Conservation (phyloP, 2,329 filamentous ascomycete species). For the Fusarium sublunatum region DNA sequence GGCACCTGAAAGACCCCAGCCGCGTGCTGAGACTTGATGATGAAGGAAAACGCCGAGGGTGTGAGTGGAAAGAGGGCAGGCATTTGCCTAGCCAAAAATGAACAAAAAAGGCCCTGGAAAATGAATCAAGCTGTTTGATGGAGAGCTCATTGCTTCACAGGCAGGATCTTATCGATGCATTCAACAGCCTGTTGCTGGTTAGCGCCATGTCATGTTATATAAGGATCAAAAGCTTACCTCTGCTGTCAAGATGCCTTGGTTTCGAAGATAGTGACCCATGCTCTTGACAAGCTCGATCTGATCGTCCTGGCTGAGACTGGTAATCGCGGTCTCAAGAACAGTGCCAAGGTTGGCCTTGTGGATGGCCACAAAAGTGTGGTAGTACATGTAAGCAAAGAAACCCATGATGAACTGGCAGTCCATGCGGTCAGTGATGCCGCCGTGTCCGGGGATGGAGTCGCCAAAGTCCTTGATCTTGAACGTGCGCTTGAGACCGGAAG, state of each 20-base stretch:
- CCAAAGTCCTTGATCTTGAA: slow-evolving; percentile 99
- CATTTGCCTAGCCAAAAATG: slow-evolving; percentile 25
- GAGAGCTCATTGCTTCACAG: slow-evolving; percentile 38
- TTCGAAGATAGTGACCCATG: slow-evolving; percentile 72
- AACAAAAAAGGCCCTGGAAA: slow-evolving; percentile 29
- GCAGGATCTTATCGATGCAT: slow-evolving; percentile 44
- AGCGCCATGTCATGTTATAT: neutral
- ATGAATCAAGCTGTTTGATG: slow-evolving; percentile 5
- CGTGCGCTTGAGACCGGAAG: slow-evolving; percentile 94
- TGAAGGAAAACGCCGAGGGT: slow-evolving; percentile 31
- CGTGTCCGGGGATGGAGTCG: slow-evolving; percentile 96
- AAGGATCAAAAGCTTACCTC: slow-evolving; percentile 42
- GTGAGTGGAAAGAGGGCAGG: slow-evolving; percentile 24
- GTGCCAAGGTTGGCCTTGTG: slow-evolving; percentile 86
- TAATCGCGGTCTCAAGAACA: slow-evolving; percentile 92
- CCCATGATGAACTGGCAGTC: slow-evolving; percentile 99
- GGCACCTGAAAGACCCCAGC: slow-evolving; percentile 9
- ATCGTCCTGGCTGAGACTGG: slow-evolving; percentile 85
- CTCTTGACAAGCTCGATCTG: slow-evolving; percentile 83
- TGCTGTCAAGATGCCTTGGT: slow-evolving; percentile 64
- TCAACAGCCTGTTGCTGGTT: slow-evolving; percentile 38
- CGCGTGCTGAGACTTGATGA: slow-evolving; percentile 17
- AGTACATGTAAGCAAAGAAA: slow-evolving; percentile 98
- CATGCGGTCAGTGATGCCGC: slow-evolving; percentile 98
- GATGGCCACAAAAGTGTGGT: slow-evolving; percentile 93